These are phyloP conservation scores for Colletotrichum lentis DNA, from an alignment of 2,329 filamentous ascomycete species.

Conservation along the genomic window DNA sequence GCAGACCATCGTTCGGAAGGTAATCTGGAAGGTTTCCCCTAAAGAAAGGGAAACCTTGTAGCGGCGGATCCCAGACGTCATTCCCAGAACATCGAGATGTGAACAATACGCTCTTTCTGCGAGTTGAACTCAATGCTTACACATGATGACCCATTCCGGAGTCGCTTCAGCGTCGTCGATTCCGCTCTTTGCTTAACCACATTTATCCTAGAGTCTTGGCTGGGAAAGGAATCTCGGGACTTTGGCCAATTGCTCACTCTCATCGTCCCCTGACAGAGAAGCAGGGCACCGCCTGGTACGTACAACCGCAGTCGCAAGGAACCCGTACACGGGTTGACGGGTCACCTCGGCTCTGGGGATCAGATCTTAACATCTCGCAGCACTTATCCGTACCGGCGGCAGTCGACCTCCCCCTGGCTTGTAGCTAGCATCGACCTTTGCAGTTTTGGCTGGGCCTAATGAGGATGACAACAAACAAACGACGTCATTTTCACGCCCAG, in stretches of 20 bases:
- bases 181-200: neutral
- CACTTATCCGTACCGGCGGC: too few relatives aligned
- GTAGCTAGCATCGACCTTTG: slow-evolving; percentile 4
- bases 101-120: neutral
- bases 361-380: slow-evolving; percentile 11
- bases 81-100: slow-evolving; percentile 3
- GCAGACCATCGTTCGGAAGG: slow-evolving; percentile 5
- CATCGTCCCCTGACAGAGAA: neutral
- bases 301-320: neutral
- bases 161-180: neutral
- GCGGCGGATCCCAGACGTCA: neutral
- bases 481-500: neutral
- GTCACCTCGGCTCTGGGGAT: slow-evolving; percentile 5
- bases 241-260: neutral
- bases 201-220: neutral
- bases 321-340: too few relatives aligned
- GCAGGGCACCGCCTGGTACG: neutral
- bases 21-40: neutral
- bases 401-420: too few relatives aligned
- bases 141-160: neutral
- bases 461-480: neutral
- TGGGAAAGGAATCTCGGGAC: neutral
- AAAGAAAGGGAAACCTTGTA: neutral
- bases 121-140: neutral
- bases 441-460: neutral